A percentile compares a stretch with the other conserved stretches of the same genome.
phyloP scores from a whole-genome alignment of 169 alveolate genomes.

The Neospora caninum region DNA sequence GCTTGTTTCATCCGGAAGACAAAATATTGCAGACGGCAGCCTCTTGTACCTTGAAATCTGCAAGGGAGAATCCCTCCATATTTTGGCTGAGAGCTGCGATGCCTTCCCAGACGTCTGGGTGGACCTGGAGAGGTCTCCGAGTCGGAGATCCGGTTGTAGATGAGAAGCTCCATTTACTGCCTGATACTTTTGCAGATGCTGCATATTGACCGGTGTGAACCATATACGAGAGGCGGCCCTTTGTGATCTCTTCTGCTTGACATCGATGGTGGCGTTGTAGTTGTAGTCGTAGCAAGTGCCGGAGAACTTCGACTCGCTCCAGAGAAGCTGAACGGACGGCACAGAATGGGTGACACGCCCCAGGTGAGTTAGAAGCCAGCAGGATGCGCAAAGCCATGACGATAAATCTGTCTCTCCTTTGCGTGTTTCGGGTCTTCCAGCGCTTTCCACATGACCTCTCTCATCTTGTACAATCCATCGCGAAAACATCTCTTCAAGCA shows the following conservation, averaged over 20 bases:
- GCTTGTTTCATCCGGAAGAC: too few species aligned
- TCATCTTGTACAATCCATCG: too few species aligned
- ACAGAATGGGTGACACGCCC: too few species aligned
- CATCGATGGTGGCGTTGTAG: background rate
- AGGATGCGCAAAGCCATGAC: too few species aligned
- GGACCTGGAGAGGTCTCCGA: background rate
- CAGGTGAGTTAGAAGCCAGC: too few species aligned
- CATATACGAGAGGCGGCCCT: background rate
- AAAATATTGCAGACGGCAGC: too few species aligned
- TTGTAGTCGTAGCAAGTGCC: background rate
- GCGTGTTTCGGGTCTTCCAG: too few species aligned
- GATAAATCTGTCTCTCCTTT: too few species aligned
- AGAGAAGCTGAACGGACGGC: background rate
- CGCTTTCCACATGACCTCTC: too few species aligned
- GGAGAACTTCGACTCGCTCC: background rate
- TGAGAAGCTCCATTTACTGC: background rate
- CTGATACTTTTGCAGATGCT: background rate
- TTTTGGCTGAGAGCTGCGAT: background rate
- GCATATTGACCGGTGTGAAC: background rate
- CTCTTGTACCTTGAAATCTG: constrained; percentile 19
- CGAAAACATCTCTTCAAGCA: too few species aligned
- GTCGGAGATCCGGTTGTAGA: background rate
- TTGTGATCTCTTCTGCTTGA: background rate
- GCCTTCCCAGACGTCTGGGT: background rate
- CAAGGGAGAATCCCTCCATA: constrained; percentile 25